Conservation (phyloP, 75 land plant species). For the Cryptomeria japonica region DNA sequence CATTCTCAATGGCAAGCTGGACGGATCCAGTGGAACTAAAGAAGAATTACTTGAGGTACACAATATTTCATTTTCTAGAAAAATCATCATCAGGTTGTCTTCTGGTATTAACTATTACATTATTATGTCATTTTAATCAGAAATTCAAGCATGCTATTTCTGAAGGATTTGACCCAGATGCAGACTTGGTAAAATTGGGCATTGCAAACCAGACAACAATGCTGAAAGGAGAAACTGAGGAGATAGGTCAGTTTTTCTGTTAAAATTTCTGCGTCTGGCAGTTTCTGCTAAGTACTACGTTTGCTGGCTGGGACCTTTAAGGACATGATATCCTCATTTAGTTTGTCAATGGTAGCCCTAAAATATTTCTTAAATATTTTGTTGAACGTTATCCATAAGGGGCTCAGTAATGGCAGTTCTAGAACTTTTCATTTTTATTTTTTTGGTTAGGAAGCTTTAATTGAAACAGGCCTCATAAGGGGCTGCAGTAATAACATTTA, state of each 20-base stretch:
- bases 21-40: constrained; percentile 94
- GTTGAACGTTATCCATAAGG: neutral
- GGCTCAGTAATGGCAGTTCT: neutral
- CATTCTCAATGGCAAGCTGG: constrained; percentile 82
- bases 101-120: neutral
- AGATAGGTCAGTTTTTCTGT: constrained; percentile 65
- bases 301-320: neutral
- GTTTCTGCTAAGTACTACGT: neutral
- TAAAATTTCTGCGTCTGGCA: neutral
- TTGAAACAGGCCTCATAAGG: neutral
- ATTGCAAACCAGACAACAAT: constrained; percentile 99
- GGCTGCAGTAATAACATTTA: neutral
- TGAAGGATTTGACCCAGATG: constrained; percentile 82
- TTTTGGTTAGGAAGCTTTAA: neutral
- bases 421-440: neutral
- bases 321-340: neutral
- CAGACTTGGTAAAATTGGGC: constrained; percentile 74
- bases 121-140: constrained; percentile 42
- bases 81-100: neutral
- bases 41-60: constrained; percentile 81
- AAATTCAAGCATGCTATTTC: constrained; percentile 91
- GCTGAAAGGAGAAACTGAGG: constrained; percentile 98
- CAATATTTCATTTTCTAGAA: neutral
- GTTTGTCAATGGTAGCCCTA: neutral
- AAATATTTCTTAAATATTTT: neutral